These are phyloP conservation scores for Podila epicladia DNA, from an alignment of 192 early-diverging fungal species.

Conservation along the genomic window DNA sequence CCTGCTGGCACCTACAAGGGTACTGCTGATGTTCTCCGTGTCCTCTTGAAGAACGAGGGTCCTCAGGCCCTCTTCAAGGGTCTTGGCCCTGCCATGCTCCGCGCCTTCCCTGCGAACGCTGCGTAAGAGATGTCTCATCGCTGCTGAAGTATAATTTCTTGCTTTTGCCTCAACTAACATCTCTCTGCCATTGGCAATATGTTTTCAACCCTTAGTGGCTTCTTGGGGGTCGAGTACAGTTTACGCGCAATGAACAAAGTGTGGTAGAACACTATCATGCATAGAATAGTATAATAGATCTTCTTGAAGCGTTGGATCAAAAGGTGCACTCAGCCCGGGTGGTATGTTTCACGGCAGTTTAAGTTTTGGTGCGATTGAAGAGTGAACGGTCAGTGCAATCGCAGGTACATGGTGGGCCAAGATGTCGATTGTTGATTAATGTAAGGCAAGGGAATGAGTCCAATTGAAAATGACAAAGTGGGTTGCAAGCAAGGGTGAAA, in stretches of 20 bases:
- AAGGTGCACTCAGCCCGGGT: no score
- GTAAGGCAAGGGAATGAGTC: no score
- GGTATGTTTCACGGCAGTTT: no score
- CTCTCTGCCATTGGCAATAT: not conserved
- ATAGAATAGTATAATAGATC: no score
- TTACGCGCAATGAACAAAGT: slow-evolving; percentile 41
- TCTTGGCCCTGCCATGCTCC: slow-evolving; percentile 85
- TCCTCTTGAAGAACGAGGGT: slow-evolving; percentile 77
- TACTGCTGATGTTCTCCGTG: slow-evolving; percentile 63
- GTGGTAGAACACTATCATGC: slow-evolving; percentile 13
- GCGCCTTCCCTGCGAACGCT: slow-evolving; percentile 88
- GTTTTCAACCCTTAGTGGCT: slow-evolving; percentile 18
- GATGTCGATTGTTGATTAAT: no score
- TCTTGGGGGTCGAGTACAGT: slow-evolving; percentile 51
- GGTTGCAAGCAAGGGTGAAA: no score
- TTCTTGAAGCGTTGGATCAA: no score
- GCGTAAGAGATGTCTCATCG: slow-evolving; percentile 73
- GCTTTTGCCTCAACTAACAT: not conserved
- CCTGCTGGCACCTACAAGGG: slow-evolving; percentile 90
- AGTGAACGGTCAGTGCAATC: no score
- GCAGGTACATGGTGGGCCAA: no score
- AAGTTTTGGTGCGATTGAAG: no score
- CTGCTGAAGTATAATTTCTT: not conserved
- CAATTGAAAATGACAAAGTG: no score
- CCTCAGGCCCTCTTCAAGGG: slow-evolving; percentile 87